Evolutionary conservation across 2,329 filamentous ascomycete species (phyloP).

Genomic region (Exophiala alcalophila): DNA sequence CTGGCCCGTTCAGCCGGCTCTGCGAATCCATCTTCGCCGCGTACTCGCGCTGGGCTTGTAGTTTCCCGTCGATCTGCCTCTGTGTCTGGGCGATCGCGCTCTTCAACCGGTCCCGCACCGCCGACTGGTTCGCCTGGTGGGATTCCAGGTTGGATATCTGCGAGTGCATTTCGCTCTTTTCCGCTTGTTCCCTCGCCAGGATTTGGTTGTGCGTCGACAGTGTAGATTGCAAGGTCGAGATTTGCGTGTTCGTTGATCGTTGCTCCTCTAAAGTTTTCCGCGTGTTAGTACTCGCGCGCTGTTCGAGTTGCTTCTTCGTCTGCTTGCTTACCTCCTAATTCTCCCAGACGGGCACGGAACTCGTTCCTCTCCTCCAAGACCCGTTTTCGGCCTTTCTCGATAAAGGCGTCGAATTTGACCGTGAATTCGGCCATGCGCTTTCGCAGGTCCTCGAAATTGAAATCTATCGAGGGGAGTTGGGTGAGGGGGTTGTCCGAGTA

Average conservation of each 20-base stretch:
- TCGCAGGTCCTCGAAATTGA: constrained; percentile 92
- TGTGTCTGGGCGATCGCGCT: constrained; percentile 53
- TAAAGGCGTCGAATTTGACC: constrained; percentile 85
- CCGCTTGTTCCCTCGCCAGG: constrained; percentile 37
- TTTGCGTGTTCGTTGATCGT: constrained; percentile 64
- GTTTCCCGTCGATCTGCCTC: constrained; percentile 44
- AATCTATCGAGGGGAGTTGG: constrained; percentile 78
- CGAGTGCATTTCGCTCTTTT: constrained; percentile 60
- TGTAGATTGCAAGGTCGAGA: constrained; percentile 55
- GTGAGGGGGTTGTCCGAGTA: constrained; percentile 29
- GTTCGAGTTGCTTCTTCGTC: background rate
- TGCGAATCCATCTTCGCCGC: constrained; percentile 76
- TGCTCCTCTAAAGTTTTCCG: constrained; percentile 67
- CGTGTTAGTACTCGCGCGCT: background rate
- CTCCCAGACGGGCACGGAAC: constrained; percentile 84
- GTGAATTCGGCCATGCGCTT: constrained; percentile 95
- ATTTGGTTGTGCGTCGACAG: constrained; percentile 27
- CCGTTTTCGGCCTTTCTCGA: constrained; percentile 83
- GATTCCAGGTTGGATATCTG: constrained; percentile 56
- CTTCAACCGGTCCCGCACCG: constrained; percentile 55
- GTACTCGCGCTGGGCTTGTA: constrained; percentile 47
- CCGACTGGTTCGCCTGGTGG: constrained; percentile 55
- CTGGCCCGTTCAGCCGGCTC: constrained; percentile 82
- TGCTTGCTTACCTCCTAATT: constrained; percentile 71
- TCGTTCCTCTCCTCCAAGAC: constrained; percentile 92